Conservation (phyloP, 2,329 filamentous ascomycete species). For the Phoma sp. region DNA sequence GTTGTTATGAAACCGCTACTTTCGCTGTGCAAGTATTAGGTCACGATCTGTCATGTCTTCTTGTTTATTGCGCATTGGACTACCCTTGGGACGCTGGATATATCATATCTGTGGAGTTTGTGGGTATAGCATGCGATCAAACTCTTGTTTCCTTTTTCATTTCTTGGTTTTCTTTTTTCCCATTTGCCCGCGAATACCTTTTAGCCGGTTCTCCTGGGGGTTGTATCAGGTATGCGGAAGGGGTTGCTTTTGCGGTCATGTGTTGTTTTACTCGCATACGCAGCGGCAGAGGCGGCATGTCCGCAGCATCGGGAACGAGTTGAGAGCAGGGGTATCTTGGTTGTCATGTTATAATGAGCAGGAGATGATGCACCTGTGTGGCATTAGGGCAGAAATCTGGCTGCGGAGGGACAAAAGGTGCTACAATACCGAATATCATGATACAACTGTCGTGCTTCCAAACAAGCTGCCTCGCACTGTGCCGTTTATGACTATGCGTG, state of each 20-base stretch:
- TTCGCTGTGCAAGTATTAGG: constrained; percentile 37
- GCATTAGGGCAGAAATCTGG: constrained; percentile 17
- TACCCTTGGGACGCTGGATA: constrained; percentile 25
- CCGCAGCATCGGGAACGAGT: constrained; percentile 2
- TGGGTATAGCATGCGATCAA: constrained; percentile 14
- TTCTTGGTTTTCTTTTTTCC: constrained; percentile 10
- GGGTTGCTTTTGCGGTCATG: constrained; percentile 14
- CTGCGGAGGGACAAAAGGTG: constrained; percentile 17
- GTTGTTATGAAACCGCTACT: constrained; percentile 26
- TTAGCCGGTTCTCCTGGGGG: constrained; percentile 27
- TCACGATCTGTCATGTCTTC: constrained; percentile 36
- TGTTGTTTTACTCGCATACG: constrained; percentile 16
- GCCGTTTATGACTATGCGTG: constrained; percentile 13
- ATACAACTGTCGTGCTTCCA: constrained; percentile 18
- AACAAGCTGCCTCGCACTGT: constrained; percentile 9
- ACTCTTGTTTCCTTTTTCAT: constrained; percentile 18
- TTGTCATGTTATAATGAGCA: constrained; percentile 22
- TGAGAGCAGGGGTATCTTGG: not conserved
- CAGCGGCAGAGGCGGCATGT: constrained; percentile 4
- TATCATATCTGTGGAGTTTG: constrained; percentile 30
- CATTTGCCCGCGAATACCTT: constrained; percentile 42
- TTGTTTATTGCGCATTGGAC: constrained; percentile 28
- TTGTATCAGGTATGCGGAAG: constrained; percentile 31
- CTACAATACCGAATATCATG: constrained; percentile 24
- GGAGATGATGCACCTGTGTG: constrained; percentile 7